These are phyloP conservation scores for Cornus suecica DNA, from an alignment of 148 eudicot species.

Conservation along the genomic window DNA sequence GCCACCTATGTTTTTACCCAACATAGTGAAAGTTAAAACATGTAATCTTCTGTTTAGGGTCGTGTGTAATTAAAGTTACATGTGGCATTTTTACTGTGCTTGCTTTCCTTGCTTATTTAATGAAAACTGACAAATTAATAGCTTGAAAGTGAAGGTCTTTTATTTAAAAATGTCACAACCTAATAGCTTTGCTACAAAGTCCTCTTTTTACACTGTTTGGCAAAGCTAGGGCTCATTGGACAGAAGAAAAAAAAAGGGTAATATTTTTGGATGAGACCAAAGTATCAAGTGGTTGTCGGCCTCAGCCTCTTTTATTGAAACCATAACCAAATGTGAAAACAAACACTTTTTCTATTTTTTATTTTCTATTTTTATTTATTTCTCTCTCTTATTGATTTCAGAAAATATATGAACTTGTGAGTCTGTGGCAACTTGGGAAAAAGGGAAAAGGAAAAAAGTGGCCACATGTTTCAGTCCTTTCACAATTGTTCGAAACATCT, in stretches of 20 bases:
- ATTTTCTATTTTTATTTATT: no score
- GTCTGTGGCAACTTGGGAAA: constrained; percentile 1
- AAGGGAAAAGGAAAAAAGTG: background rate
- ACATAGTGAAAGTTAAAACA: no score
- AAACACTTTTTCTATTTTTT: background rate
- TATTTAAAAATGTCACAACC: no score
- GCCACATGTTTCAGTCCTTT: constrained; percentile 2
- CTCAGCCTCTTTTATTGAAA: background rate
- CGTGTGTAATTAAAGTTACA: no score
- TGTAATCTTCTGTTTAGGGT: no score
- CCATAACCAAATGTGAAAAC: no score
- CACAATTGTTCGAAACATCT: background rate
- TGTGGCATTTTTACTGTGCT: no score
- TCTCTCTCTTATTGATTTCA: background rate
- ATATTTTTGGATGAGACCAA: constrained; percentile 7
- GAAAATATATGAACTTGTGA: background rate
- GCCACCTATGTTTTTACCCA: no score
- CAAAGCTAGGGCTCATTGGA: background rate
- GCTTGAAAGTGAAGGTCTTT: no score
- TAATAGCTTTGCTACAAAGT: background rate
- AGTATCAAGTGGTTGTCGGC: constrained; percentile 13
- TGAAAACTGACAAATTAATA: no score
- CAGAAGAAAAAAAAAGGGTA: no score
- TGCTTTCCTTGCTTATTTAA: no score
- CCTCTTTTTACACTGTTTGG: background rate